Conservation (phyloP, 805 yeast genomes). For the Cyberlindnera japonica region DNA sequence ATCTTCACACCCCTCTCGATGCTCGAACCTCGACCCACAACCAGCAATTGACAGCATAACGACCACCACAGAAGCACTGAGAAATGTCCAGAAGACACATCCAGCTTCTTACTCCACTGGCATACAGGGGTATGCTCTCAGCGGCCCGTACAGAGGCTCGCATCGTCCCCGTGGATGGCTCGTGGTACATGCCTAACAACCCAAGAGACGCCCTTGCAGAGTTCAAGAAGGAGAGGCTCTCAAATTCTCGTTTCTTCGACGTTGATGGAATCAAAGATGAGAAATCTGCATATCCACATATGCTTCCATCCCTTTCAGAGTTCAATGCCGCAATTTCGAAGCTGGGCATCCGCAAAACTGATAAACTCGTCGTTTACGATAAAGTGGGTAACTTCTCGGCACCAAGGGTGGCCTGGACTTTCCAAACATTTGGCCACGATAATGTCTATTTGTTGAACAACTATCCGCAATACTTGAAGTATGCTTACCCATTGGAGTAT, state of each 20-base stretch:
- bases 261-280: constrained; percentile 65
- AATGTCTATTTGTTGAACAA: constrained; percentile 69
- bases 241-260: constrained; percentile 70
- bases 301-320: constrained; percentile 64
- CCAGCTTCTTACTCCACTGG: constrained; percentile 23
- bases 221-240: constrained; percentile 54
- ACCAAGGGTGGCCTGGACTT: constrained; percentile 92
- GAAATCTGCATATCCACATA: constrained; percentile 74
- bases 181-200: constrained; percentile 88
- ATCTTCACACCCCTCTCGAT: background rate
- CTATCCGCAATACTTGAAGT: constrained; percentile 47
- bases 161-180: constrained; percentile 70
- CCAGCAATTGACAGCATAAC: background rate
- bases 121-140: constrained; percentile 23
- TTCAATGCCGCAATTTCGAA: constrained; percentile 52
- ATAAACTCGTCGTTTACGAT: constrained; percentile 78
- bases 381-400: constrained; percentile 79
- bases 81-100: constrained; percentile 27
- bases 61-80: background rate
- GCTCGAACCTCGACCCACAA: background rate
- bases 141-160: constrained; percentile 22
- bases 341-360: constrained; percentile 54
- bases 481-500: constrained; percentile 44
- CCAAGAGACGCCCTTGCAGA: constrained; percentile 59
- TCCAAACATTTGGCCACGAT: constrained; percentile 74